Conservation (phyloP, 1,284 basidiomycete species). For the Ustilago vetiveriae region DNA sequence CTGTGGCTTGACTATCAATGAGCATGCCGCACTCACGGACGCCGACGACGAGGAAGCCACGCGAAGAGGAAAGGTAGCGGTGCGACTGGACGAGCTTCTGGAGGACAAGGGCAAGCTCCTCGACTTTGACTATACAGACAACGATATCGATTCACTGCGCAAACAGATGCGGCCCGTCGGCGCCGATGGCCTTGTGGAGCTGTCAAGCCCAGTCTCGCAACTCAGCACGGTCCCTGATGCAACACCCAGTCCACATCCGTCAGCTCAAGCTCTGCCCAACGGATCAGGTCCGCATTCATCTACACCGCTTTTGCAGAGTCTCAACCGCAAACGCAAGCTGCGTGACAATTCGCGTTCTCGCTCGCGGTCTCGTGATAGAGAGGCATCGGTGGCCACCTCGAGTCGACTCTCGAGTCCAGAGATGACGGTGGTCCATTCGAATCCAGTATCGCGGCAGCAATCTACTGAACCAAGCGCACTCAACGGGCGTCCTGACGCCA, state of each 20-base stretch:
- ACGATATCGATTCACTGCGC: slow-evolving; percentile 76
- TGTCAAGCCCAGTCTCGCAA: slow-evolving; percentile 39
- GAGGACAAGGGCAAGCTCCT: slow-evolving; percentile 80
- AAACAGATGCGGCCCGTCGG: slow-evolving; percentile 67
- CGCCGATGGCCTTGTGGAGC: slow-evolving; percentile 41
- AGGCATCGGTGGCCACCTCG: slow-evolving; percentile 48
- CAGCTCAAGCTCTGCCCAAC: slow-evolving; percentile 26
- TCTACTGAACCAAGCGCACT: slow-evolving; percentile 15
- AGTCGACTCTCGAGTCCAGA: slow-evolving; percentile 51
- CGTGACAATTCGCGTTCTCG: slow-evolving; percentile 35
- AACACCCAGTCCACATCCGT: slow-evolving; percentile 41
- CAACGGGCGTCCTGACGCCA: slow-evolving; percentile 30
- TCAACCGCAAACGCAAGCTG: slow-evolving; percentile 47
- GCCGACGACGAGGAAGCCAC: slow-evolving; percentile 66
- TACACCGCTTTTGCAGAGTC: slow-evolving; percentile 33
- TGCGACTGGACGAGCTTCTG: slow-evolving; percentile 83
- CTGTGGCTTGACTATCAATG: slow-evolving; percentile 78
- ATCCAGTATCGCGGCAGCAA: slow-evolving; percentile 32
- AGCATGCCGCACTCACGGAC: slow-evolving; percentile 74
- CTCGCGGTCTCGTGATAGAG: slow-evolving; percentile 38
- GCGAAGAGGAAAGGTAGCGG: slow-evolving; percentile 79
- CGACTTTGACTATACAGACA: slow-evolving; percentile 79
- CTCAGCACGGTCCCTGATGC: slow-evolving; percentile 44
- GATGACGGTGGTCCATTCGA: slow-evolving; percentile 38
- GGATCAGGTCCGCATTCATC: slow-evolving; percentile 32